Evolutionary conservation across 805 yeast species (phyloP).

Genomic region (Candida glaebosa): DNA sequence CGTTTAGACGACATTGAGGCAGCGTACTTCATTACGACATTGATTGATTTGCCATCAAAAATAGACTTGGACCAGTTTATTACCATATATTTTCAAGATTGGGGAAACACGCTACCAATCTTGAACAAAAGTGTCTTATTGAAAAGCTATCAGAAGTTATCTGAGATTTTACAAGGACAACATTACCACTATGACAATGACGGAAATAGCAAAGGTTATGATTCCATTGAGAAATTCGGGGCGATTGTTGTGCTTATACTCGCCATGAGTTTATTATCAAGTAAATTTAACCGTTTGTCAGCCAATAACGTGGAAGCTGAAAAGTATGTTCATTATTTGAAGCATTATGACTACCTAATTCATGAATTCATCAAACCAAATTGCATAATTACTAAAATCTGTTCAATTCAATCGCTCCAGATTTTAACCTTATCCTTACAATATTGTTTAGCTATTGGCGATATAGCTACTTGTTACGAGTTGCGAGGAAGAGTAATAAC

Average conservation of each 20-base stretch:
- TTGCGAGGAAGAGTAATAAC: conserved; percentile 72
- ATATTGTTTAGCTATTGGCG: conserved; percentile 71
- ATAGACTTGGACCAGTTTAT: conserved; percentile 65
- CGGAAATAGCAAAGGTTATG: conserved; percentile 13
- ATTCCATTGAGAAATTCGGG: conserved; percentile 52
- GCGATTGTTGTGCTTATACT: conserved; percentile 48
- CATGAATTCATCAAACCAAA: conserved; percentile 60
- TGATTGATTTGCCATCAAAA: conserved; percentile 40
- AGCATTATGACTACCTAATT: conserved; percentile 57
- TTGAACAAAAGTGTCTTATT: conserved; percentile 69
- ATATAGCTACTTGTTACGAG: conserved; percentile 68
- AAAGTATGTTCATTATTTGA: conserved; percentile 22
- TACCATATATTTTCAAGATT: conserved; percentile 67
- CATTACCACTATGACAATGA: conserved; percentile 7
- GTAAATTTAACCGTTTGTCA: conserved; percentile 28
- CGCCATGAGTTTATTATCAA: conserved; percentile 46
- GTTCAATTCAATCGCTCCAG: conserved; percentile 69
- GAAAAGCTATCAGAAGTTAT: conserved; percentile 49
- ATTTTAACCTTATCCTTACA: conserved; percentile 64
- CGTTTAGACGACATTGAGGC: conserved; percentile 38
- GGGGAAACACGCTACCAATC: conserved; percentile 71
- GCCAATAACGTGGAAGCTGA: conserved; percentile 13
- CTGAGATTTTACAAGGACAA: conserved; percentile 40
- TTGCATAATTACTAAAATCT: conserved; percentile 50
- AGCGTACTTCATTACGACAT: conserved; percentile 35